A percentile compares a stretch with the other conserved stretches of the same genome.
Evolutionary conservation across 345 rosid genomes (phyloP).

Genomic region (Angophora floribunda): DNA sequence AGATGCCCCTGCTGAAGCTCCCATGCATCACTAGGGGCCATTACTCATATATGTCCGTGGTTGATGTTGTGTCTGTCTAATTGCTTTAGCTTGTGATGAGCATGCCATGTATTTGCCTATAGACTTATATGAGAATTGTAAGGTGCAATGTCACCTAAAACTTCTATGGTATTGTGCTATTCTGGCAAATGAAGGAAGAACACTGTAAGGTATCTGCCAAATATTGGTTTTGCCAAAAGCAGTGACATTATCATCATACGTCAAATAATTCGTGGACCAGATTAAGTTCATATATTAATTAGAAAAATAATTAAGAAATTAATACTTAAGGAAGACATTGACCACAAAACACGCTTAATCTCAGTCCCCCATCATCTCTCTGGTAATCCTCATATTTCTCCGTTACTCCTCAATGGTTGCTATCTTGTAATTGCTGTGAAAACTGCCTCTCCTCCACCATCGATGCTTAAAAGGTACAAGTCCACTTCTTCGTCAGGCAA

Average conservation of each 20-base stretch:
- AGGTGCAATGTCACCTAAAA: background rate
- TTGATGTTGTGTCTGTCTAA: background rate
- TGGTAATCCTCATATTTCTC: background rate
- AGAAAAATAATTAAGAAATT: background rate
- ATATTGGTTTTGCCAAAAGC: background rate
- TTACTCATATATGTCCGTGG: background rate
- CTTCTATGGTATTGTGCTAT: background rate
- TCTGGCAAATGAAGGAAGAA: background rate
- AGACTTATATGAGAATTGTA: background rate
- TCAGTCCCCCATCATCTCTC: background rate
- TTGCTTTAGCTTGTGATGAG: background rate
- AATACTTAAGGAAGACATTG: background rate
- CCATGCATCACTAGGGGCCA: background rate
- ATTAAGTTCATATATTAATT: background rate
- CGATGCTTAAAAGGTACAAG: background rate
- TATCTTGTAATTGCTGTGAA: background rate
- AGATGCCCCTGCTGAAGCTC: background rate
- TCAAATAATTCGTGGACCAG: background rate
- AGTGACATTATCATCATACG: background rate
- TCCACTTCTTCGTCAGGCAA: background rate
- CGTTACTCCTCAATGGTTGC: background rate
- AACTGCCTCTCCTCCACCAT: background rate
- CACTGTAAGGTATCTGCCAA: background rate
- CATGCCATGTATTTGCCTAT: background rate
- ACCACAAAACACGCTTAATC: background rate